Conservation (phyloP, 352 stramenopile species). For the Phytophthora niederhauseri region DNA sequence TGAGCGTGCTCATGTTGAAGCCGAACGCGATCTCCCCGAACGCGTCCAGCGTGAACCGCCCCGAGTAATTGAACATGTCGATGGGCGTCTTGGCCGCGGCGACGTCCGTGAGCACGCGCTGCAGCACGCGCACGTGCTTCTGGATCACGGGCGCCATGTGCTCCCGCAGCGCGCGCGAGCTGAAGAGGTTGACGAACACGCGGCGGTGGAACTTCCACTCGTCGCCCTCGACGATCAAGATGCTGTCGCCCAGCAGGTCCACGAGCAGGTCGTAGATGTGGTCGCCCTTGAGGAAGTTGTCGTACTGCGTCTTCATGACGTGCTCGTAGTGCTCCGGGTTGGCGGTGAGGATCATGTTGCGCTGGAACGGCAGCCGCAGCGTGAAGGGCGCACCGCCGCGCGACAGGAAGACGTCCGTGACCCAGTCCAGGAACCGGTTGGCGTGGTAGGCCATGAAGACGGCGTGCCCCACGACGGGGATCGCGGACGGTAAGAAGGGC, state of each 20-base stretch:
- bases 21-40: conserved; percentile 47
- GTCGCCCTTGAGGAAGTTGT: conserved; percentile 77
- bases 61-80: conserved; percentile 30
- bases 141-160: conserved; percentile 55
- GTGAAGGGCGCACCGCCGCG: conserved; percentile 30
- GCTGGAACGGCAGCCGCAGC: conserved; percentile 31
- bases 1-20: conserved; percentile 37
- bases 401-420: conserved; percentile 29
- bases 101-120: conserved; percentile 26
- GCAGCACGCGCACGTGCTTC: conserved; percentile 41
- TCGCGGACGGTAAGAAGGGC: conserved; percentile 35
- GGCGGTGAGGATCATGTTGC: conserved; percentile 37
- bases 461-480: conserved; percentile 40
- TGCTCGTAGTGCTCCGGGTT: conserved; percentile 51
- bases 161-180: conserved; percentile 48
- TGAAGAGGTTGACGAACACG: conserved; percentile 90
- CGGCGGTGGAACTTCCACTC: conserved; percentile 79
- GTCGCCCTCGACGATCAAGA: conserved; percentile 69
- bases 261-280: conserved; percentile 44
- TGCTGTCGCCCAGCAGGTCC: conserved; percentile 75
- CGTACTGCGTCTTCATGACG: conserved; percentile 67
- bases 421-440: conserved; percentile 38
- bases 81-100: conserved; percentile 4
- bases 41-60: conserved; percentile 42
- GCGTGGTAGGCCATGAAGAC: conserved; percentile 35